Evolutionary conservation across 2,329 filamentous ascomycete species (phyloP).

Genomic region (Cordyceps sp.): DNA sequence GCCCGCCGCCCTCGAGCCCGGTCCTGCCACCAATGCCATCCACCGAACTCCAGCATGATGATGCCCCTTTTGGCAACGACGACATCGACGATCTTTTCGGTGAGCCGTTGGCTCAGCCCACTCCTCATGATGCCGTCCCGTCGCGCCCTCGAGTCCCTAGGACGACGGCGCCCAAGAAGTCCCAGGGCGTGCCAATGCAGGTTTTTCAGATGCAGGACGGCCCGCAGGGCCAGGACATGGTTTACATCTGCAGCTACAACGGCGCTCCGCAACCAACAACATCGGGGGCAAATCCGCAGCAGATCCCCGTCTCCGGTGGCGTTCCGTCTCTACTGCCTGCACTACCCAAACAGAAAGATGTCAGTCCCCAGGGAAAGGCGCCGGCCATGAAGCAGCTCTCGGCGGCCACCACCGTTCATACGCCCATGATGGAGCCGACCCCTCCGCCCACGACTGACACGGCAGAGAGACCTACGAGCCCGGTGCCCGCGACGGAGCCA

Average conservation of each 20-base stretch:
- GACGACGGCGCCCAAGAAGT: constrained; percentile 16
- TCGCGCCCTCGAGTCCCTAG: constrained; percentile 5
- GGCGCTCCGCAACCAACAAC: constrained; percentile 5
- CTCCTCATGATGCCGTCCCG: constrained; percentile 16
- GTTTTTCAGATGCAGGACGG: constrained; percentile 23
- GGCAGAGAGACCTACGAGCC: constrained; percentile 15
- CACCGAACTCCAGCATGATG: constrained; percentile 40
- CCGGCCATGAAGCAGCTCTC: constrained; percentile 7
- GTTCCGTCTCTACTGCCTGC: too few relatives aligned
- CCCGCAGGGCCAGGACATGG: constrained; percentile 16
- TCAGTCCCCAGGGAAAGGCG: constrained; percentile 5
- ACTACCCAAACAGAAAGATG: too few relatives aligned
- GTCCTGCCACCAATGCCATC: constrained; percentile 45
- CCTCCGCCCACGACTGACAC: constrained; percentile 22
- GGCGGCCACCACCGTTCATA: constrained; percentile 6
- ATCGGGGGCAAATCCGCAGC: too few relatives aligned
- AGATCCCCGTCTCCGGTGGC: too few relatives aligned
- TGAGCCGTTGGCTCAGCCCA: constrained; percentile 33
- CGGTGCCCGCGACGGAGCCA: constrained; percentile 1
- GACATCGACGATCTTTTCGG: constrained; percentile 53
- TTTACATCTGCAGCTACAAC: constrained; percentile 19
- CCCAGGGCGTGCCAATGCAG: constrained; percentile 22
- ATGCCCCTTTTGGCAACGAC: constrained; percentile 80
- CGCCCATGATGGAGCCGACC: constrained; percentile 15
- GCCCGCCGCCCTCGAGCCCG: constrained; percentile 66